Evolutionary conservation across 2,329 filamentous ascomycete genomes (phyloP).

Genomic region (Paracorniculantispora psalliotae): DNA sequence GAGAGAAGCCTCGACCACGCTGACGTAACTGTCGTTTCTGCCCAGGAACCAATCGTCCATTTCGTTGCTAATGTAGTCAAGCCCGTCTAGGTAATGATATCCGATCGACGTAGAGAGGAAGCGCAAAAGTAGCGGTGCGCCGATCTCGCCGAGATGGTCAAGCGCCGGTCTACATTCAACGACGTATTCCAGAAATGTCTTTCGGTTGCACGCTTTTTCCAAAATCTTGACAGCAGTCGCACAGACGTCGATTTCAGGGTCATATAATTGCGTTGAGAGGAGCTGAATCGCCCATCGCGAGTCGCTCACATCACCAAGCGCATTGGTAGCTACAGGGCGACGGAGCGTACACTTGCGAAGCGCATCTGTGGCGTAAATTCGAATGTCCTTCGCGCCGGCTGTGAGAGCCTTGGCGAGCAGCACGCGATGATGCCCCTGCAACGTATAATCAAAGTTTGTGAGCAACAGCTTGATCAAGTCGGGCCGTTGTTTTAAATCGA

Average conservation of each 20-base stretch:
- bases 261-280: conserved; percentile 96
- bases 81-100: conserved; percentile 92
- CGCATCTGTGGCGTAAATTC: conserved; percentile 82
- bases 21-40: conserved; percentile 92
- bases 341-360: conserved; percentile 78
- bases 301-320: conserved; percentile 47
- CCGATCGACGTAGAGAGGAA: conserved; percentile 95
- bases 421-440: conserved; percentile 84
- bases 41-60: conserved; percentile 99
- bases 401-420: conserved; percentile 92
- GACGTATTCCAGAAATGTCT: conserved; percentile 86
- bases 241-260: conserved; percentile 94
- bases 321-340: conserved; percentile 28
- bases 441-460: conserved; percentile 85
- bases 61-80: conserved; percentile 98
- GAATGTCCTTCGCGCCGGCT: conserved; percentile 83
- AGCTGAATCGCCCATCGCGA: conserved; percentile 95
- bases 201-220: conserved; percentile 94
- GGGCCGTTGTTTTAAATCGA: conserved; percentile 83
- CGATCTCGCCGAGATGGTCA: conserved; percentile 94
- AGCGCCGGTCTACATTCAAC: conserved; percentile 92
- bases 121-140: conserved; percentile 82
- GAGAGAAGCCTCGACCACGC: conserved; percentile 90
- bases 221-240: conserved; percentile 94
- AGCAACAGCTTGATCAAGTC: conserved; percentile 87